Conservation (phyloP, 1,139 yeast genomes). For the Saccharomyces pastorianus region DNA sequence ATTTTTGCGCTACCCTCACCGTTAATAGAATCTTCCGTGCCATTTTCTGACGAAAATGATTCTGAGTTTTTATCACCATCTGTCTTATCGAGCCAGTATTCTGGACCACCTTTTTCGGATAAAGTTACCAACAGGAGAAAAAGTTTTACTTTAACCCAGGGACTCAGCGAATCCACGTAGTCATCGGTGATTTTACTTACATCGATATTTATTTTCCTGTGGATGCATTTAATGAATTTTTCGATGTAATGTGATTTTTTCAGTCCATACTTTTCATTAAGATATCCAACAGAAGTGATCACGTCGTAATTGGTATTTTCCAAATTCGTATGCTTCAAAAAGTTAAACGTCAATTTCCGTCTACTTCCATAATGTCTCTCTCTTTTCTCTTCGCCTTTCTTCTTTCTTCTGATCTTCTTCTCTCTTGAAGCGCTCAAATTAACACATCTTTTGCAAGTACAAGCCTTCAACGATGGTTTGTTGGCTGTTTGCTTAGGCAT, state of each 20-base stretch:
- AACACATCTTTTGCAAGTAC: constrained; percentile 7
- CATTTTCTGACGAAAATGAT: background rate
- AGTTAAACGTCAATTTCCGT: constrained; percentile 1
- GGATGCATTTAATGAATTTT: constrained; percentile 29
- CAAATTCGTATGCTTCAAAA: constrained; percentile 12
- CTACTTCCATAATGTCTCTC: constrained; percentile 2
- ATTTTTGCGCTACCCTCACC: background rate
- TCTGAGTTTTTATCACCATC: constrained; percentile 11
- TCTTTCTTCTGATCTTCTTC: background rate
- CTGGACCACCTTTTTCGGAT: constrained; percentile 32
- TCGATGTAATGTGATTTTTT: constrained; percentile 26
- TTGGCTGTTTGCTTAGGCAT: background rate
- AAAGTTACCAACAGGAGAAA: constrained; percentile 28
- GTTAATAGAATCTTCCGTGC: background rate
- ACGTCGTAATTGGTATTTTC: constrained; percentile 27
- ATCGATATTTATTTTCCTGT: constrained; percentile 27
- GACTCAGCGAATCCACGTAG: constrained; percentile 18
- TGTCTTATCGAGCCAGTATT: constrained; percentile 30
- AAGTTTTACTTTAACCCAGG: constrained; percentile 29
- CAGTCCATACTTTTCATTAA: constrained; percentile 28
- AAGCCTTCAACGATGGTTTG: background rate
- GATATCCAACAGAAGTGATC: constrained; percentile 27
- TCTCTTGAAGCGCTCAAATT: background rate
- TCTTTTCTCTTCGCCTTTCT: constrained; percentile 1
- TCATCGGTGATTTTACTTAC: constrained; percentile 23